A percentile compares a stretch with the other conserved stretches of the same genome.
Conservation (phyloP, 495 filamentous ascomycete species). For the Xylaria castorea region DNA sequence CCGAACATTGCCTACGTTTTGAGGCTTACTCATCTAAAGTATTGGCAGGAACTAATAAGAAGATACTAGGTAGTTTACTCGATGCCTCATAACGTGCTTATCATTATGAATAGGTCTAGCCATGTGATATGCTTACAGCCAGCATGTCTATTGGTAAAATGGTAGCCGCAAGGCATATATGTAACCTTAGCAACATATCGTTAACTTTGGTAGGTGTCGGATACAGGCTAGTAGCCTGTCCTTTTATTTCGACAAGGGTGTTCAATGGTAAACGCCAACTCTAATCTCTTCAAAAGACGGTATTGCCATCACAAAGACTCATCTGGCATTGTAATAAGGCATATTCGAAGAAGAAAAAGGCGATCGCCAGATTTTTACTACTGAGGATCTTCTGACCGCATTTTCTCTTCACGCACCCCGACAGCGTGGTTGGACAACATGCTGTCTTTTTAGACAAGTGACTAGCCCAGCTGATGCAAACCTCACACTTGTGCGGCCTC, state of each 20-base stretch:
- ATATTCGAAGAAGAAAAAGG: background rate
- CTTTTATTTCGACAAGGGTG: background rate
- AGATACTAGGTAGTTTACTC: background rate
- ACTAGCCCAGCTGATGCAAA: background rate
- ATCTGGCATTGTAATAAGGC: background rate
- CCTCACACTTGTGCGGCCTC: constrained; percentile 7
- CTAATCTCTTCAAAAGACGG: background rate
- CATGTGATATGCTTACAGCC: too few relatives aligned
- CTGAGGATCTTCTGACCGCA: background rate
- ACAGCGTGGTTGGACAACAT: constrained; percentile 4
- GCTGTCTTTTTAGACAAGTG: constrained; percentile 2
- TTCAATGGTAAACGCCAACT: background rate
- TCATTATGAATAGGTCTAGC: too few relatives aligned
- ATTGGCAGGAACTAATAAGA: background rate
- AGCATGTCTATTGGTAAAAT: too few relatives aligned
- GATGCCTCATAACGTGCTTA: background rate
- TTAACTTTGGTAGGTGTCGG: background rate
- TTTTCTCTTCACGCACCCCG: background rate
- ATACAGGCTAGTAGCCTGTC: background rate
- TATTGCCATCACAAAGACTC: background rate
- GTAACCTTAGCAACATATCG: background rate
- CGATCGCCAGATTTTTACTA: background rate
- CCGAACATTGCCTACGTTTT: background rate
- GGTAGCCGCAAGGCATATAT: background rate
- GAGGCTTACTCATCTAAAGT: constrained; percentile 1